Conservation (phyloP, 2,329 filamentous ascomycete species). For the Polytolypa hystricis region DNA sequence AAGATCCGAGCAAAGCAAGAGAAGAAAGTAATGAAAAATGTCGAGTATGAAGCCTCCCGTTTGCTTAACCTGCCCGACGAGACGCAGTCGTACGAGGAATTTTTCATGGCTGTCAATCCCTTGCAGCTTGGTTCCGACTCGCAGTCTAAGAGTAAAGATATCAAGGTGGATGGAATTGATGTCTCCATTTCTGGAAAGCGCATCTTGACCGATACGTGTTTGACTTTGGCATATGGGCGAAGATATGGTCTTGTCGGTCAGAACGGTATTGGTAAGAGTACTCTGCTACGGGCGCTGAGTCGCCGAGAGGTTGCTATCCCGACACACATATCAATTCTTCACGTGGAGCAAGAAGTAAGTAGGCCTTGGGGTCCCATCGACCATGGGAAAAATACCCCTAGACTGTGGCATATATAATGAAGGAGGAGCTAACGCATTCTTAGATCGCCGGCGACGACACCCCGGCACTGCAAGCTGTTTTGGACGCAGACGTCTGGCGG, state of each 20-base stretch:
- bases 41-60: conserved; percentile 91
- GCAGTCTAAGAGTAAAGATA: conserved; percentile 88
- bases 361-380: background rate
- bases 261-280: conserved; percentile 98
- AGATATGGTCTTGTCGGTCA: conserved; percentile 96
- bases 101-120: conserved; percentile 99
- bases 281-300: conserved; percentile 81
- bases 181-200: conserved; percentile 81
- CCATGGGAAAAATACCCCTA: too few relatives aligned
- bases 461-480: conserved; percentile 81
- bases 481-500: conserved; percentile 97
- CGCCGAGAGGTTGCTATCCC: conserved; percentile 90
- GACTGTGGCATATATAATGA: background rate
- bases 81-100: conserved; percentile 92
- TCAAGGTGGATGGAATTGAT: conserved; percentile 94
- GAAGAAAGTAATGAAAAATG: conserved; percentile 96
- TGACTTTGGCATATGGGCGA: conserved; percentile 84
- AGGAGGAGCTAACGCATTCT: conserved; percentile 1
- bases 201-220: conserved; percentile 79
- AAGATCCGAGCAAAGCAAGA: conserved; percentile 98
- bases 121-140: conserved; percentile 66
- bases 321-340: conserved; percentile 94
- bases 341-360: conserved; percentile 89
- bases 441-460: conserved; percentile 93
- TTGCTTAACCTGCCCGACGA: conserved; percentile 73